These are phyloP conservation scores for Alectoria sarmentosa DNA, from an alignment of 495 filamentous ascomycete genomes.

Conservation along the genomic window DNA sequence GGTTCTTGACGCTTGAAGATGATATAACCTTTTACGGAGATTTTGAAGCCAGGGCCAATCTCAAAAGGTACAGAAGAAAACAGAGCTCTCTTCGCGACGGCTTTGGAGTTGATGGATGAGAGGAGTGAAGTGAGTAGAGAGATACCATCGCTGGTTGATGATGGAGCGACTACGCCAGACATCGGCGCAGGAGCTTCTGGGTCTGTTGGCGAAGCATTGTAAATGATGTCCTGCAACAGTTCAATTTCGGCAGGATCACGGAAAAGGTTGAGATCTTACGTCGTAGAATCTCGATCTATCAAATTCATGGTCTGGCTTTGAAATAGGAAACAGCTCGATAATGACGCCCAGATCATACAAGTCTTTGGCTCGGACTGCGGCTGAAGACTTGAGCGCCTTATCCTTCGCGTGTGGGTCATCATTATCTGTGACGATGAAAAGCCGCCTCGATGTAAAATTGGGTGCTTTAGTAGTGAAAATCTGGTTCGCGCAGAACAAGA, in stretches of 20 bases:
- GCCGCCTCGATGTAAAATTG: conserved; percentile 82
- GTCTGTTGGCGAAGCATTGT: conserved; percentile 52
- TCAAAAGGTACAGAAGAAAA: conserved; percentile 84
- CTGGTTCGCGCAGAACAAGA: conserved; percentile 92
- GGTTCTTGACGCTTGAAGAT: conserved; percentile 76
- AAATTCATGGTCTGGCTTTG: conserved; percentile 64
- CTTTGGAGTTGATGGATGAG: conserved; percentile 85
- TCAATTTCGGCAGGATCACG: neutral
- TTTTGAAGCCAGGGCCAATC: conserved; percentile 73
- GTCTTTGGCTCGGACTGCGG: conserved; percentile 86
- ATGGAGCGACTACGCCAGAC: conserved; percentile 37
- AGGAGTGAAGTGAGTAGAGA: conserved; percentile 74
- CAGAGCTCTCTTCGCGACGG: conserved; percentile 75
- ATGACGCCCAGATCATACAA: conserved; percentile 89
- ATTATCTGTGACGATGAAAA: conserved; percentile 95
- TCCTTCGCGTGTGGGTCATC: conserved; percentile 76
- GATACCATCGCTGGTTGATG: conserved; percentile 61
- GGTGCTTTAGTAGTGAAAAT: conserved; percentile 93
- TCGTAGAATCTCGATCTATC: conserved; percentile 88
- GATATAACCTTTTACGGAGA: conserved; percentile 89
- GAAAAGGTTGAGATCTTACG: conserved; percentile 38
- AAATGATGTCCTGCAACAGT: conserved; percentile 66
- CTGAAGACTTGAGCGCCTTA: conserved; percentile 62
- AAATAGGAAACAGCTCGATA: conserved; percentile 93
- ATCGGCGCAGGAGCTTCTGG: conserved; percentile 58